Evolutionary conservation across 805 yeast species (phyloP).

Genomic region (Metschnikowia shivogae): DNA sequence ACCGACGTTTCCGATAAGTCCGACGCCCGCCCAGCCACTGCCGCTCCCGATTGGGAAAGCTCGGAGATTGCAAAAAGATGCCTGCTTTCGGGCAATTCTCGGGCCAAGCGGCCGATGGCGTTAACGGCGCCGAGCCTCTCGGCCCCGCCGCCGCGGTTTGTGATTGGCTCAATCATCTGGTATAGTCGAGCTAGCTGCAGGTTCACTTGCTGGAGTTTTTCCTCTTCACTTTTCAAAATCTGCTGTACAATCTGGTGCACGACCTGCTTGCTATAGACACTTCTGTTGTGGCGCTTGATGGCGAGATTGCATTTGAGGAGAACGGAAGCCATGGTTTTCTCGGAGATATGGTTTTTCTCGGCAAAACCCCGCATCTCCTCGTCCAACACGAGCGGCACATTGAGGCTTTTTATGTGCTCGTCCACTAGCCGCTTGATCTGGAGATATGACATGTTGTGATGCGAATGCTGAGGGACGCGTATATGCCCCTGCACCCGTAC

Average conservation of each 20-base stretch:
- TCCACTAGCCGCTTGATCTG: constrained; percentile 35
- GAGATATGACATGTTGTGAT: constrained; percentile 19
- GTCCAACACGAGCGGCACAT: constrained; percentile 25
- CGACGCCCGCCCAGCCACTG: not conserved
- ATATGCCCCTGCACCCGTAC: not conserved
- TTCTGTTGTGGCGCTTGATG: constrained; percentile 26
- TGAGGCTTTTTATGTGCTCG: constrained; percentile 25
- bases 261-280: constrained; percentile 27
- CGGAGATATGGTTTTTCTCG: constrained; percentile 7
- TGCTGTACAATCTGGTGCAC: constrained; percentile 36
- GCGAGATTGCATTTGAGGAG: constrained; percentile 23
- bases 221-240: constrained; percentile 29
- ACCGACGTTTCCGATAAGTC: not conserved
- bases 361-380: constrained; percentile 16
- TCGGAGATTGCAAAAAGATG: constrained; percentile 22
- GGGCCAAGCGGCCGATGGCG: constrained; percentile 18
- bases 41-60: not conserved
- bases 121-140: not conserved
- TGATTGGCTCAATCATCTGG: constrained; percentile 23
- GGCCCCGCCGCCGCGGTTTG: constrained; percentile 3
- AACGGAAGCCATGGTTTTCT: constrained; percentile 15
- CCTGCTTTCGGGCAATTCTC: constrained; percentile 32
- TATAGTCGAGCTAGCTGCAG: constrained; percentile 23
- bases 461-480: no score
- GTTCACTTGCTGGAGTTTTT: constrained; percentile 25